Evolutionary conservation across 2,329 filamentous ascomycete species (phyloP).

Genomic region (Geosmithia morbida): DNA sequence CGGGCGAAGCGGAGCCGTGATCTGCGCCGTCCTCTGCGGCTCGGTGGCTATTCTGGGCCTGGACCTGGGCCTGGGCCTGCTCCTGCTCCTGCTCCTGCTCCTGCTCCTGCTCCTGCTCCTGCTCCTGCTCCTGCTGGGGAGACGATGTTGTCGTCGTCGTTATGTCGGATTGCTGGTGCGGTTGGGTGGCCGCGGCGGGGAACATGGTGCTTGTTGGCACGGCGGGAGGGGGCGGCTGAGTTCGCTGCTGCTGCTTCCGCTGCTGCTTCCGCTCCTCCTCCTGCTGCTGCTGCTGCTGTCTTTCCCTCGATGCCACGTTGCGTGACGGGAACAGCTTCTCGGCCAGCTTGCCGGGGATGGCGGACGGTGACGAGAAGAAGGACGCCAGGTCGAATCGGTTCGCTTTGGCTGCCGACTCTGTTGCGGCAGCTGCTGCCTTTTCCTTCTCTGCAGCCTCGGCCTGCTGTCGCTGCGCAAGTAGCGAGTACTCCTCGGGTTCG

Average conservation of each 20-base stretch:
- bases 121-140: background rate
- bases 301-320: background rate
- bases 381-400: slow-evolving; percentile 31
- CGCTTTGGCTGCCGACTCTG: slow-evolving; percentile 10
- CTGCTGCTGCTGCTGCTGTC: background rate
- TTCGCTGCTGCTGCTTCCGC: background rate
- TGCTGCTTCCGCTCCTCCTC: no score
- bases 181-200: slow-evolving; percentile 8
- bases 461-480: slow-evolving; percentile 19
- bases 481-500: slow-evolving; percentile 26
- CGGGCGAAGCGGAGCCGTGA: slow-evolving; percentile 7
- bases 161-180: background rate
- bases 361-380: slow-evolving; percentile 44
- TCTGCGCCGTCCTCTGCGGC: background rate
- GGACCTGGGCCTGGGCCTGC: no score
- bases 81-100: background rate
- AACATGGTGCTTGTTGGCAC: slow-evolving; percentile 25
- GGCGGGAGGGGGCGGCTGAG: slow-evolving; percentile 5
- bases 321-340: slow-evolving; percentile 13
- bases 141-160: background rate
- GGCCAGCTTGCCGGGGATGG: slow-evolving; percentile 18
- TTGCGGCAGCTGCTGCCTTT: slow-evolving; percentile 1
- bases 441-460: slow-evolving; percentile 6
- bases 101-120: background rate
- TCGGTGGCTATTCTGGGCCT: no score